A percentile compares a stretch with the other conserved stretches of the same genome.
These are phyloP conservation scores for Trichophyton equinum DNA, from an alignment of 2,329 filamentous ascomycete species.

Conservation along the genomic window DNA sequence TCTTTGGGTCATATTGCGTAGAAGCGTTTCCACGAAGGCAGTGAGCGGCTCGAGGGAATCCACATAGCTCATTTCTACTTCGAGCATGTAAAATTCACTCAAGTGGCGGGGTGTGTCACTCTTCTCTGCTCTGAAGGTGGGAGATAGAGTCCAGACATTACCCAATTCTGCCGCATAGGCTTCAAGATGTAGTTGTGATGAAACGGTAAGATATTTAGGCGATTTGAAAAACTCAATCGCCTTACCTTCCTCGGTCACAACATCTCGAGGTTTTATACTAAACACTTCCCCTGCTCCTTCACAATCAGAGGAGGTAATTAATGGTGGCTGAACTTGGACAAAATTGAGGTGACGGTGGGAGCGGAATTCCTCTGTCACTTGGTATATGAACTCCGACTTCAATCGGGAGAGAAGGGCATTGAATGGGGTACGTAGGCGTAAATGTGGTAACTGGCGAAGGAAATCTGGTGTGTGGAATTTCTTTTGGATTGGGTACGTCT, in stretches of 20 bases:
- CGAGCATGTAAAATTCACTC: conserved; percentile 98
- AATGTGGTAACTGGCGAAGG: conserved; percentile 74
- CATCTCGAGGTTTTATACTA: conserved; percentile 44
- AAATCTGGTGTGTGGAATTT: conserved; percentile 89
- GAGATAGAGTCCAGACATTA: conserved; percentile 86
- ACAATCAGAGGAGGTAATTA: conserved; percentile 93
- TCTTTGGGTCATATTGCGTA: conserved; percentile 45
- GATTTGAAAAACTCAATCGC: conserved; percentile 60
- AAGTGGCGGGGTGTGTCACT: conserved; percentile 89
- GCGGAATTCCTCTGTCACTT: conserved; percentile 64
- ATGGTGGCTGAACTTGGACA: conserved; percentile 68
- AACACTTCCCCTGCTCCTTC: conserved; percentile 96
- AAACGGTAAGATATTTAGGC: conserved; percentile 92
- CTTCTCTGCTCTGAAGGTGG: conserved; percentile 83
- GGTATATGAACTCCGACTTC: conserved; percentile 64
- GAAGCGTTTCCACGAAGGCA: conserved; percentile 65
- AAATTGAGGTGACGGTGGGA: conserved; percentile 46
- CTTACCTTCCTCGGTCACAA: conserved; percentile 22
- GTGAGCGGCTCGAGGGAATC: conserved; percentile 60
- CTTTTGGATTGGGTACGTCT: conserved; percentile 91
- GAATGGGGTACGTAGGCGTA: conserved; percentile 67
- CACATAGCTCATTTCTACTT: conserved; percentile 75
- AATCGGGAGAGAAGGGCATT: conserved; percentile 71
- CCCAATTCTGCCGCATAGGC: conserved; percentile 77
- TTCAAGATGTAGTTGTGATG: conserved; percentile 86